Evolutionary conservation across 164 flowering plant species (phyloP).

Genomic region (Vitis riparia): DNA sequence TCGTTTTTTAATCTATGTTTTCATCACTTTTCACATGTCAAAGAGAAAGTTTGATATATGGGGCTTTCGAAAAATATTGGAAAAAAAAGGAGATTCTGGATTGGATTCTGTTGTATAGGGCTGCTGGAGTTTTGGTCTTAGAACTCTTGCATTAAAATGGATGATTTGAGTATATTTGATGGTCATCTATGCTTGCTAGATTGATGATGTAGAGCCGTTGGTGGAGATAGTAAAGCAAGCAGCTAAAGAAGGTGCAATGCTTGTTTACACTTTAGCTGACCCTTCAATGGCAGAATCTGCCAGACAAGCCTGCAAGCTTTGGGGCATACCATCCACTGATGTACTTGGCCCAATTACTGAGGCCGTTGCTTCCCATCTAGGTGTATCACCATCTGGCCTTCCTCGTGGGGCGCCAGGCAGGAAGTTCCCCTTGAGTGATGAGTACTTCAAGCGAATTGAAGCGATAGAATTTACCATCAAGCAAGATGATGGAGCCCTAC

Average conservation of each 20-base stretch:
- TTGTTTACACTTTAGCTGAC: constrained; percentile 87
- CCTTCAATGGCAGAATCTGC: constrained; percentile 80
- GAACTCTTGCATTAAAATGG: not conserved
- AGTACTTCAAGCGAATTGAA: constrained; percentile 78
- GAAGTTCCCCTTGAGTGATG: constrained; percentile 51
- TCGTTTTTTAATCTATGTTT: too few species aligned
- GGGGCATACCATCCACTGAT: constrained; percentile 78
- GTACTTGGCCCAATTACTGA: constrained; percentile 81
- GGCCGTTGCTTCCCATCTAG: constrained; percentile 75
- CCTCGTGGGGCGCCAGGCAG: constrained; percentile 85
- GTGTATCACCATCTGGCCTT: constrained; percentile 85
- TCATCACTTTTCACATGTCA: too few species aligned
- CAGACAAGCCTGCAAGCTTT: constrained; percentile 62
- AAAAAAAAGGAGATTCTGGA: too few species aligned
- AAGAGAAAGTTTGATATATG: too few species aligned
- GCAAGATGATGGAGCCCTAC: constrained; percentile 93
- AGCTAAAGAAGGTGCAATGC: constrained; percentile 80
- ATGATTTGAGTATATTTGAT: not conserved
- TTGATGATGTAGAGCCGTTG: constrained; percentile 65
- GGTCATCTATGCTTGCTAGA: constrained; percentile 30
- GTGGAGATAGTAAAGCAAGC: constrained; percentile 86
- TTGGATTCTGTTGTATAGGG: too few species aligned
- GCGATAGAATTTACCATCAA: constrained; percentile 91
- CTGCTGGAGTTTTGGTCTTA: not conserved
- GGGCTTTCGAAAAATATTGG: too few species aligned